These are phyloP conservation scores for Gymnopus androsaceus DNA, from an alignment of 1,284 basidiomycete species.

Conservation along the genomic window DNA sequence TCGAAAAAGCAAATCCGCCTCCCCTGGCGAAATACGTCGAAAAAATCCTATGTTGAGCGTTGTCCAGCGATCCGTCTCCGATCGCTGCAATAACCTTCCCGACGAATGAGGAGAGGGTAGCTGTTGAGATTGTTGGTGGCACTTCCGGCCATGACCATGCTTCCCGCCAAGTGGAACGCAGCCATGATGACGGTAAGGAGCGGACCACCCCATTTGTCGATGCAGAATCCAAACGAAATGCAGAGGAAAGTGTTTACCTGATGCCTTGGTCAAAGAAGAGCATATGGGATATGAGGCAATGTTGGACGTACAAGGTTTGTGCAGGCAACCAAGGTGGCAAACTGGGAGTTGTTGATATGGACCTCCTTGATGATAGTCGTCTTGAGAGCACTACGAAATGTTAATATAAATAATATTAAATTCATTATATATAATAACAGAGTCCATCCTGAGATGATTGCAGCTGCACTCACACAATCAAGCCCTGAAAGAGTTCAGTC, in stretches of 20 bases:
- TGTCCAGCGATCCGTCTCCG: conserved; percentile 47
- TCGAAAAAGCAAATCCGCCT: conserved; percentile 43
- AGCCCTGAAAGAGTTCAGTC: conserved; percentile 30
- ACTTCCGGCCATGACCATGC: conserved; percentile 39
- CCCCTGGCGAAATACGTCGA: conserved; percentile 48
- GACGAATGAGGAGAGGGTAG: conserved; percentile 41
- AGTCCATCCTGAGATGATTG: conserved; percentile 23
- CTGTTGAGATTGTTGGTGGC: conserved; percentile 43
- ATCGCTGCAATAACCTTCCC: conserved; percentile 47
- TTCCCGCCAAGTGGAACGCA: conserved; percentile 7
- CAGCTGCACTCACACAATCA: conserved; percentile 41
- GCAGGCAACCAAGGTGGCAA: conserved; percentile 44
- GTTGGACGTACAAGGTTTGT: conserved; percentile 39
- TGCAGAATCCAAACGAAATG: conserved; percentile 42
- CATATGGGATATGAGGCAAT: not conserved
- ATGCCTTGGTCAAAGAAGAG: not conserved
- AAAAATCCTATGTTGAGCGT: conserved; percentile 48
- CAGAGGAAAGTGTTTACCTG: conserved; percentile 48
- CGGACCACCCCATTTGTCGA: conserved; percentile 46
- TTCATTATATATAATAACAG: not conserved
- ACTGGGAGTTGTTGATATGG: conserved; percentile 48
- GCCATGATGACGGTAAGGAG: conserved; percentile 37
- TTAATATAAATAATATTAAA: not conserved
- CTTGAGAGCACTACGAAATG: conserved; percentile 32
- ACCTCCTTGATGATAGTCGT: conserved; percentile 46